Base-by-base conservation (phyloP, 768 basidiomycete species). In the Trichaptum fuscoviolaceum region DNA sequence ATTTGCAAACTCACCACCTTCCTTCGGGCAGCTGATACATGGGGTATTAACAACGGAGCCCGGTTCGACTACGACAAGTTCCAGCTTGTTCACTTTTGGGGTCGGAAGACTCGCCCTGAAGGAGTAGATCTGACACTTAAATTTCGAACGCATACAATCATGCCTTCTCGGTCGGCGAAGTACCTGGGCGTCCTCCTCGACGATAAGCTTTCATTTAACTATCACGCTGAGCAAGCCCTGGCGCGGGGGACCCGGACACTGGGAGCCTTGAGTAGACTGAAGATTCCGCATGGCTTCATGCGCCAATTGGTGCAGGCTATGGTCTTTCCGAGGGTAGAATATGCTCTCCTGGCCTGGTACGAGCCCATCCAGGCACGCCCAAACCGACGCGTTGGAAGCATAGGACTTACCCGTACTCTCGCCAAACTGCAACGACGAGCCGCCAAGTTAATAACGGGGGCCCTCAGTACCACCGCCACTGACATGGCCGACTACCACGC, bases 1-100 rank as follows among this genome's bases (percentile, higher is more conserved):
- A 64, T 68, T 0, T 75, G 72, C 0, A 65, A 71, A 0, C 63
- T 27, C 24, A 76, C 80, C 15, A 23, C 42, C 30, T 73, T 81
- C 67, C n/a, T 35, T 7, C 20, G 35, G 10, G 63, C 10, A 25
- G 60, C 34, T 12, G 18, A 52, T 24, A 23, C 25, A 25, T 34
- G 36, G 42, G 63, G 35, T 18, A 67, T 35, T 52, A 9, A 12
- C 23, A 35, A 30, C n/a, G 58, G 23, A 58, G 18, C 23, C 2
- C 25, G 27, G 20, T 63, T 17, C 59, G 27, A 25, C 10, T 7
- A 9, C 7, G 25, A 9, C 65, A 68, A 68, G 57, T 52, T 63
- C 27, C 63, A 35, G 3, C 57, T 52, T 3, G 25, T 62, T 3
- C 58, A n/a, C 9, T 12, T 36, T 36, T 36, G 35, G 35, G 35